Evolutionary conservation across 1,284 basidiomycete genomes (phyloP).

Genomic region (Rhodotorula sp.): DNA sequence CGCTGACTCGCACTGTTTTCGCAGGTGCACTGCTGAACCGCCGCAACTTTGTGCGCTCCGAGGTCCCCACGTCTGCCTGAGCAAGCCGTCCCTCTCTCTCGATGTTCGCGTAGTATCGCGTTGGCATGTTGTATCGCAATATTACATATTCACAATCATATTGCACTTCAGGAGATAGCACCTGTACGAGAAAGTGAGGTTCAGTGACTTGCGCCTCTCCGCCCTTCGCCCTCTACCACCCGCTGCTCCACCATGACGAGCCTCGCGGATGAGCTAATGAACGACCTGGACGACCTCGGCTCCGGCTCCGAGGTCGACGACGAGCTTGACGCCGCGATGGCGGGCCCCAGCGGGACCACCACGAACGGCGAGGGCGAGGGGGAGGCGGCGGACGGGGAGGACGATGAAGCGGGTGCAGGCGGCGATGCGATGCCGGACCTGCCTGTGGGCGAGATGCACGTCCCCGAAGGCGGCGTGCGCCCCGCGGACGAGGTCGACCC

Average conservation of each 20-base stretch:
- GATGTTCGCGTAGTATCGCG: neutral
- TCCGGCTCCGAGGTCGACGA: constrained; percentile 35
- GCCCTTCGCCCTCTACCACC: neutral
- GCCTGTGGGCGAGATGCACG: constrained; percentile 46
- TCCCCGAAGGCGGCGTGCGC: constrained; percentile 83
- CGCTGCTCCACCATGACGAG: constrained; percentile 45
- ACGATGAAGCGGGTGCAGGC: constrained; percentile 44
- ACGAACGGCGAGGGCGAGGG: neutral
- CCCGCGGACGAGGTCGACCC: constrained; percentile 91
- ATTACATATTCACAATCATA: neutral
- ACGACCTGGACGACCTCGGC: constrained; percentile 64
- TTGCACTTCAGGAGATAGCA: too few relatives aligned
- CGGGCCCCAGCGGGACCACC: constrained; percentile 12
- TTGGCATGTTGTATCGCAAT: neutral
- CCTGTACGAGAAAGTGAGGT: too few relatives aligned
- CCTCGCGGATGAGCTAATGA: constrained; percentile 82
- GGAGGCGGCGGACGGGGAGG: constrained; percentile 43
- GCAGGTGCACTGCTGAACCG: constrained; percentile 36
- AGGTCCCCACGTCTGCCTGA: constrained; percentile 4
- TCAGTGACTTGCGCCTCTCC: neutral
- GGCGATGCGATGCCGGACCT: constrained; percentile 44
- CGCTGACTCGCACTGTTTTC: neutral
- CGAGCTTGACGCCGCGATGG: constrained; percentile 6
- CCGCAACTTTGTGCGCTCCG: constrained; percentile 28
- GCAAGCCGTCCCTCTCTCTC: too few relatives aligned